A percentile compares a stretch with the other conserved stretches of the same genome.
Evolutionary conservation across 768 basidiomycete species (phyloP).

Genomic region (Russula vinacea): DNA sequence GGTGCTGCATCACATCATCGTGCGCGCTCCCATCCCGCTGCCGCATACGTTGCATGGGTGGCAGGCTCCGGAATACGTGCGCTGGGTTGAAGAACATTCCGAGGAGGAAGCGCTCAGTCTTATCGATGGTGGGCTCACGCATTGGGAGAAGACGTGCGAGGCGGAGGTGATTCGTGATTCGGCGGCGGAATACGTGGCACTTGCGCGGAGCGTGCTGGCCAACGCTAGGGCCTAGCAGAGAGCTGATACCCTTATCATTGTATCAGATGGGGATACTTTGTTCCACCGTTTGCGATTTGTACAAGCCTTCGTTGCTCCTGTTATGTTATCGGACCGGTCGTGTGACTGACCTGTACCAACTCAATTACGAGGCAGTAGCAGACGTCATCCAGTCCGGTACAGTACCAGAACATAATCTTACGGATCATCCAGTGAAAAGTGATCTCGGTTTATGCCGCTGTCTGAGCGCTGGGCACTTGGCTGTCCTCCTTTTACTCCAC

Average conservation of each 20-base stretch:
- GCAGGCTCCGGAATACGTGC: conserved; percentile 94
- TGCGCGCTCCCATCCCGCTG: conserved; percentile 79
- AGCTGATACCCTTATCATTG: background rate
- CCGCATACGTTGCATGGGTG: conserved; percentile 90
- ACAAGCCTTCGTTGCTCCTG: background rate
- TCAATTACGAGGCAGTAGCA: too few species aligned
- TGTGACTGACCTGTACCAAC: too few species aligned
- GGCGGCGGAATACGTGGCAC: conserved; percentile 54
- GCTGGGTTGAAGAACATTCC: conserved; percentile 91
- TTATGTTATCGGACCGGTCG: too few species aligned
- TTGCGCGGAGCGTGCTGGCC: conserved; percentile 65
- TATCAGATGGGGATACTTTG: too few species aligned
- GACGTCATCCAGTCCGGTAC: background rate
- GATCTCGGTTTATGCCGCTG: too few species aligned
- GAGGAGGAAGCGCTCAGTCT: conserved; percentile 77
- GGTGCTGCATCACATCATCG: conserved; percentile 88
- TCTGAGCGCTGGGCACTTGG: too few species aligned
- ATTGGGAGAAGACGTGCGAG: conserved; percentile 74
- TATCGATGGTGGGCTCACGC: conserved; percentile 70
- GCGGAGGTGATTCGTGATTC: conserved; percentile 47
- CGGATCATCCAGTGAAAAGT: too few species aligned
- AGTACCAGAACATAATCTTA: too few species aligned
- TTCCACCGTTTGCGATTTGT: too few species aligned
- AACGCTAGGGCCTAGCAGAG: conserved; percentile 36
- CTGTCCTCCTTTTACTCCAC: too few species aligned